Base-by-base conservation (phyloP, 2,329 filamentous ascomycete genomes). In the Septoria petroselini region DNA sequence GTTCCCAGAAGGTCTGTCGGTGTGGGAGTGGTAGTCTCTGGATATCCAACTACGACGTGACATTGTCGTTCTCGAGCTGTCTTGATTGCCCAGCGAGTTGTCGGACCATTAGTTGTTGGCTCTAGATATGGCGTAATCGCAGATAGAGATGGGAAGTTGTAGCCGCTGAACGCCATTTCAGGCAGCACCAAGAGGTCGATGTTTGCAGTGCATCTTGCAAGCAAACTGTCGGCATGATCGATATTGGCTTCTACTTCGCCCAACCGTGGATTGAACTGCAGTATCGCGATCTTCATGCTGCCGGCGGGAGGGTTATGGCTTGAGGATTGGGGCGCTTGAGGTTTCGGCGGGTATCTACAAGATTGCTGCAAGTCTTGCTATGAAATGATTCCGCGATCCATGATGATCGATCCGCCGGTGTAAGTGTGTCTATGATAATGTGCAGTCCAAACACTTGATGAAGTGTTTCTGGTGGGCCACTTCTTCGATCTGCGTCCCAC, bases 81-180 rank as follows among this genome's bases (percentile, higher is more conserved):
- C 0, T 77, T 80, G 30, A 80, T 74, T 0, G 86, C 86, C 88
- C 87, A 93, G 15, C 84, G 68, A 0, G 86, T 83, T 5, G 77
- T 83, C 45, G 85, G 80, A 0, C 88, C 88, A 0, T 79, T 73
- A 4, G 79, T 77, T 0, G 79, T 79, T 0, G 75, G 78, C 62
- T 93, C 88, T 3, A 91, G 78, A 58, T 75, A 86, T 0, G 85
- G 84, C 1, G 70, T 69, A 35, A 91, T 89, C 1, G 88, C 76
- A 25, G 78, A 71, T 2, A 88, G 66, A 0, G 83, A 85, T 34
- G 79, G 77, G 71, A 91, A 91, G 65, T 90, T 90, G 72, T 91
- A 93, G 23, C 88, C 85, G 81, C 64, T 78, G 63, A 91, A 89
- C 1, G 87, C 85, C 66, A 91, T 71, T 64, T 91, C 88, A 0